phyloP scores from a whole-genome alignment of 768 basidiomycete species.

The Termitomyces sp. region DNA sequence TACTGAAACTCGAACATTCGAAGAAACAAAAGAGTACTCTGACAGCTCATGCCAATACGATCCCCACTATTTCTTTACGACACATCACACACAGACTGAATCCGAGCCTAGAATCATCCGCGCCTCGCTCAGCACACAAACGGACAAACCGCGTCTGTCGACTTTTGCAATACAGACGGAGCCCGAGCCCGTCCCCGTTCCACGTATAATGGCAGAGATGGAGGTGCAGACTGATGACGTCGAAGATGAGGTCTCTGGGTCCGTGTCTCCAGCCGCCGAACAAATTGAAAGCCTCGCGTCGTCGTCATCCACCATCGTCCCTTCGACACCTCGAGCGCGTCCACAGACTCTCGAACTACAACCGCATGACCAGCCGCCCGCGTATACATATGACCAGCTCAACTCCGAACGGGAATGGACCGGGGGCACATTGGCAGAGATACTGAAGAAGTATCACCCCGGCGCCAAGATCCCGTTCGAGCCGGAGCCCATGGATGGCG shows the following conservation, averaged over 20 bases:
- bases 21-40: conserved; percentile 70
- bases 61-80: conserved; percentile 41
- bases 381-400: conserved; percentile 52
- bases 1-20: conserved; percentile 36
- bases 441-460: conserved; percentile 67
- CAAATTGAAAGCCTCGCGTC: conserved; percentile 55
- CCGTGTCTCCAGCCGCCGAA: conserved; percentile 41
- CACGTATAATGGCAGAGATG: conserved; percentile 42
- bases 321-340: conserved; percentile 60
- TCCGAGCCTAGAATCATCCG: conserved; percentile 44
- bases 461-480: conserved; percentile 46
- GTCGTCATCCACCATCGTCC: conserved; percentile 68
- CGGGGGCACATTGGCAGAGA: conserved; percentile 49
- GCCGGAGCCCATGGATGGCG: conserved; percentile 32
- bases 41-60: conserved; percentile 75
- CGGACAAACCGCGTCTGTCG: conserved; percentile 33
- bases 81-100: conserved; percentile 56
- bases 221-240: conserved; percentile 61
- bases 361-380: conserved; percentile 60
- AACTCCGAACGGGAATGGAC: conserved; percentile 42
- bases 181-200: conserved; percentile 28
- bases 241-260: conserved; percentile 21
- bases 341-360: conserved; percentile 22
- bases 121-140: conserved; percentile 51
- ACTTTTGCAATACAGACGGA: conserved; percentile 28